Conservation (phyloP, 768 basidiomycete genomes). For the Hortiboletus flavorubellus region DNA sequence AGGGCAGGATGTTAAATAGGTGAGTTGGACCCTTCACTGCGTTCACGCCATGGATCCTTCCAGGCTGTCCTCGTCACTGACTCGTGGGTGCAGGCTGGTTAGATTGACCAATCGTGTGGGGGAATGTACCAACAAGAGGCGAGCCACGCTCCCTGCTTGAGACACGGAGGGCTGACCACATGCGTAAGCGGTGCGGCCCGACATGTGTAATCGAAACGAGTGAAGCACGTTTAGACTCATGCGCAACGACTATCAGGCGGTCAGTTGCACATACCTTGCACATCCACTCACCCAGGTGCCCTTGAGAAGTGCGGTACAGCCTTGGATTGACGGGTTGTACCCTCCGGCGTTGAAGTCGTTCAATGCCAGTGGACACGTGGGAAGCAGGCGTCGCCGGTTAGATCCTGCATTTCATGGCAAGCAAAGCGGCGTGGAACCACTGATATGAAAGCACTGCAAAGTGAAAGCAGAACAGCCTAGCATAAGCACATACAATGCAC, state of each 20-base stretch:
- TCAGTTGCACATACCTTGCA: constrained; percentile 13
- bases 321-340: constrained; percentile 2
- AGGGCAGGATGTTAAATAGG: constrained; percentile 28
- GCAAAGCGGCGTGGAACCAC: constrained; percentile 23
- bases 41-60: constrained; percentile 41
- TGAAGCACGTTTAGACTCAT: constrained; percentile 1
- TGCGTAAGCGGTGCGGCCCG: constrained; percentile 25
- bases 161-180: constrained; percentile 26
- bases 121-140: constrained; percentile 22
- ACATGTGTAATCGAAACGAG: constrained; percentile 17
- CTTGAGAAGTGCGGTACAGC: constrained; percentile 12
- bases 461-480: constrained; percentile 22
- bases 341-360: background rate
- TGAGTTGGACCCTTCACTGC: constrained; percentile 41
- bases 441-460: constrained; percentile 35
- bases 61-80: constrained; percentile 24
- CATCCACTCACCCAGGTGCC: constrained; percentile 13
- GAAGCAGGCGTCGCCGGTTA: constrained; percentile 18
- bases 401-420: constrained; percentile 23
- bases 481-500: constrained; percentile 29
- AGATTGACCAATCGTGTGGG: constrained; percentile 23
- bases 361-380: constrained; percentile 23
- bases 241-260: constrained; percentile 6
- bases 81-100: constrained; percentile 33
- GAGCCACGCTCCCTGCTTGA: constrained; percentile 24